Evolutionary conservation across 495 filamentous ascomycete genomes (phyloP).

Genomic region (Trichoderma reesei): DNA sequence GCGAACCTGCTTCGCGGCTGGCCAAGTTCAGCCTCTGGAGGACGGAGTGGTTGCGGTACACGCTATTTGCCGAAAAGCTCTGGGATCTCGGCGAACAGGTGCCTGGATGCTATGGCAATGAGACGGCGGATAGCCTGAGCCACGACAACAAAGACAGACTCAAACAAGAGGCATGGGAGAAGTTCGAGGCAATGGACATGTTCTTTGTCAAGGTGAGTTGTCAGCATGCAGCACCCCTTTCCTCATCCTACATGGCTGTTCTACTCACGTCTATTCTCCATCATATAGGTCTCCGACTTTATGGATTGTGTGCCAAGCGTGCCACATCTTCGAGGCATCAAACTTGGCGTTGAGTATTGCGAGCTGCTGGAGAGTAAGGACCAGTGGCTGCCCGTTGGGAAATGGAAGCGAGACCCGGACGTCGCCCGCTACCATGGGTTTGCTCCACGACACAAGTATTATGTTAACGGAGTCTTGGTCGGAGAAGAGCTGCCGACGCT

Average conservation of each 20-base stretch:
- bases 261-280: background rate
- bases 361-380: conserved; percentile 40
- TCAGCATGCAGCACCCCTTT: background rate
- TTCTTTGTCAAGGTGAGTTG: conserved; percentile 65
- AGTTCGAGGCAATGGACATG: conserved; percentile 47
- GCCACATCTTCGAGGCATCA: conserved; percentile 55
- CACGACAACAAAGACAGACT: conserved; percentile 29
- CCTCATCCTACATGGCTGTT: background rate
- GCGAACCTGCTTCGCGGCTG: conserved; percentile 33
- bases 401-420: conserved; percentile 45
- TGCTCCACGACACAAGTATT: conserved; percentile 38
- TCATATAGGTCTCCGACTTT: conserved; percentile 56
- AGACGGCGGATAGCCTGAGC: conserved; percentile 29
- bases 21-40: conserved; percentile 42
- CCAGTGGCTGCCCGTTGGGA: conserved; percentile 28
- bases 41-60: conserved; percentile 38
- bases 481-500: conserved; percentile 29
- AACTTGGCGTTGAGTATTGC: conserved; percentile 42
- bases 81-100: conserved; percentile 36
- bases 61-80: conserved; percentile 33
- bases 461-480: conserved; percentile 35
- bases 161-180: conserved; percentile 33
- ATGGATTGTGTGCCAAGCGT: conserved; percentile 61
- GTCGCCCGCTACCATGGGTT: conserved; percentile 25
- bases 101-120: conserved; percentile 29